Evolutionary conservation across 768 basidiomycete species (phyloP), one percentile per base, ranked within the genome.

Genomic region (Nidularia sp.): DNA sequence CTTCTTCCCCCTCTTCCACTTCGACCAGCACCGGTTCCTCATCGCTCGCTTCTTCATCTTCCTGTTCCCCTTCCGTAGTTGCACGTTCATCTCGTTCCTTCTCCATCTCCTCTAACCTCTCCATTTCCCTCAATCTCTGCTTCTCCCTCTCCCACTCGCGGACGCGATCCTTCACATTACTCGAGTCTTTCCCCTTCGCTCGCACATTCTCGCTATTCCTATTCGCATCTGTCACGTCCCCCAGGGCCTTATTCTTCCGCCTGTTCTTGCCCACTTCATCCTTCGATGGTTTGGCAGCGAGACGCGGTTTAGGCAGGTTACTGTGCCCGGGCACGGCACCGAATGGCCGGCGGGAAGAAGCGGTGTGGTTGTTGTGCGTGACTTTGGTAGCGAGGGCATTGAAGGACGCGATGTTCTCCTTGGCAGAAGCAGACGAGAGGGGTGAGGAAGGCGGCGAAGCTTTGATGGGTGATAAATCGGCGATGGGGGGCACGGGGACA

Each of bases 141-240:
- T 79, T 77, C 65, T 89, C 87, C 41, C 82, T 71, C 62, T 90
- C 87, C 87, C 88, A 90, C 58, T 89, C 88, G 57, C 74, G 74
- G 57, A 90, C 84, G 8, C 88, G 74, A 53, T 87, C 80, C 52
- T 76, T 77, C 13, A 78, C 78, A 50, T 67, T 72, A 44, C 78
- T 79, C 49, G 75, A 76, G 53, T 70, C 73, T 45, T 72, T 73
- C 7, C 57, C 64, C 54, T 60, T 63, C 15, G 57, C 60, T 4
- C 33, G 55, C 50, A 36, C 48, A 32, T 62, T 63, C 47, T 63
- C 61, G 9, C 32, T 32, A 34, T 65, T 68, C 32, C 59, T 51
- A 57, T 59, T 66, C 31, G 70, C 59, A 5, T 66, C 66, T 4
- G 74, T 77, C 29, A 77, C 57, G 50, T 79, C 76, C 7, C 61